phyloP scores from a whole-genome alignment of 2,329 filamentous ascomycete genomes.

The Ophiobolus disseminans region DNA sequence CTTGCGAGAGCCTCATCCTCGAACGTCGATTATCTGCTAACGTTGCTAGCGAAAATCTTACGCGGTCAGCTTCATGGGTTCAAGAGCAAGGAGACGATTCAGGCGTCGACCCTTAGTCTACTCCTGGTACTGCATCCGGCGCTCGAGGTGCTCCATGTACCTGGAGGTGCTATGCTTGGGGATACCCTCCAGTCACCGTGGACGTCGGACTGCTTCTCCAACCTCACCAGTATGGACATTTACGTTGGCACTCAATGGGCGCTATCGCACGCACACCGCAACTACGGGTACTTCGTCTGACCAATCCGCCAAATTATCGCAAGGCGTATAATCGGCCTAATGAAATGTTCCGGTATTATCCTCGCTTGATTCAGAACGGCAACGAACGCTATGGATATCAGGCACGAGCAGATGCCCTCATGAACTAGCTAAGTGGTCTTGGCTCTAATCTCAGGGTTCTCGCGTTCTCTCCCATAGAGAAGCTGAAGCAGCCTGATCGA shows the following conservation, averaged over 20 bases:
- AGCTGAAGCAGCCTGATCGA: too few relatives aligned
- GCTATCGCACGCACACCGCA: background rate
- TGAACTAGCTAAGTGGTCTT: too few relatives aligned
- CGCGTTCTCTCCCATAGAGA: too few relatives aligned
- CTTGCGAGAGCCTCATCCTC: background rate
- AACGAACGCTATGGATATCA: too few relatives aligned
- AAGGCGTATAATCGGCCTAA: too few relatives aligned
- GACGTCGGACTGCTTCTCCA: background rate
- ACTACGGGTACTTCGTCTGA: too few relatives aligned
- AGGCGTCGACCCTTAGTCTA: background rate
- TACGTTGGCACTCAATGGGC: background rate
- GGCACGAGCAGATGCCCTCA: too few relatives aligned
- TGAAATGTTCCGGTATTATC: too few relatives aligned
- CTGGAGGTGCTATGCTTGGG: background rate
- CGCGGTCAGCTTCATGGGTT: background rate
- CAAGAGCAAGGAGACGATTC: background rate
- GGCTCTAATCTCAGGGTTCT: too few relatives aligned
- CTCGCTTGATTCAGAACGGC: too few relatives aligned
- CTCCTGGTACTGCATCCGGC: background rate
- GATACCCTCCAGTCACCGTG: background rate
- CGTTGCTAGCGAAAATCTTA: background rate
- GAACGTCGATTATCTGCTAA: background rate
- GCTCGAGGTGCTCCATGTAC: background rate
- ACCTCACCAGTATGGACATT: background rate
- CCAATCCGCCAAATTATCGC: too few relatives aligned